Evolutionary conservation across 768 basidiomycete genomes (phyloP).

Genomic region (Tylopilus sp.): DNA sequence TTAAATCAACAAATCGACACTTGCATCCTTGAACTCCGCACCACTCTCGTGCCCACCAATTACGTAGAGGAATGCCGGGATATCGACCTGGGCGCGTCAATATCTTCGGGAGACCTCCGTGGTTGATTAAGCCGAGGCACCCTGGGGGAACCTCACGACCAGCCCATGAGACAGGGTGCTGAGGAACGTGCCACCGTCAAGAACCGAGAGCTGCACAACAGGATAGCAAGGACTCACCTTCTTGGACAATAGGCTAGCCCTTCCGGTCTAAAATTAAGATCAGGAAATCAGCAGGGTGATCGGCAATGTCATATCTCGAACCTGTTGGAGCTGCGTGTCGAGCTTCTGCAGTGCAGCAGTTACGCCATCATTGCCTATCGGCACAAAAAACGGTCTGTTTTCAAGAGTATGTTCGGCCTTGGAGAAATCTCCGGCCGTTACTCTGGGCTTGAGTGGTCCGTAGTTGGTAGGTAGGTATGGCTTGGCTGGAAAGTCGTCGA

Average conservation of each 20-base stretch:
- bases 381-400: slow-evolving; percentile 68
- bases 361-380: slow-evolving; percentile 63
- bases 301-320: slow-evolving; percentile 2
- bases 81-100: slow-evolving; percentile 75
- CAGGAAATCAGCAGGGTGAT: slow-evolving; percentile 4
- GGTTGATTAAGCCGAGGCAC: slow-evolving; percentile 69
- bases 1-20: slow-evolving; percentile 23
- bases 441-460: slow-evolving; percentile 9
- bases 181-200: background rate
- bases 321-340: slow-evolving; percentile 53
- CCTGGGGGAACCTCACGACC: slow-evolving; percentile 74
- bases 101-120: slow-evolving; percentile 79
- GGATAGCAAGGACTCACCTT: slow-evolving; percentile 39
- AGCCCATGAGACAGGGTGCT: slow-evolving; percentile 64
- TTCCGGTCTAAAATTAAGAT: slow-evolving; percentile 47
- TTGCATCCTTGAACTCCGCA: slow-evolving; percentile 63
- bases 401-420: slow-evolving; percentile 49
- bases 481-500: slow-evolving; percentile 21
- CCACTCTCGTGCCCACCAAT: slow-evolving; percentile 85
- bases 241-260: slow-evolving; percentile 55
- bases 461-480: slow-evolving; percentile 10
- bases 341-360: slow-evolving; percentile 68
- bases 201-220: background rate
- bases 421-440: slow-evolving; percentile 36
- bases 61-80: slow-evolving; percentile 68